Evolutionary conservation across 2,329 filamentous ascomycete species (phyloP), one percentile per base, ranked within the genome.

Genomic region (Grosmannia huntii): DNA sequence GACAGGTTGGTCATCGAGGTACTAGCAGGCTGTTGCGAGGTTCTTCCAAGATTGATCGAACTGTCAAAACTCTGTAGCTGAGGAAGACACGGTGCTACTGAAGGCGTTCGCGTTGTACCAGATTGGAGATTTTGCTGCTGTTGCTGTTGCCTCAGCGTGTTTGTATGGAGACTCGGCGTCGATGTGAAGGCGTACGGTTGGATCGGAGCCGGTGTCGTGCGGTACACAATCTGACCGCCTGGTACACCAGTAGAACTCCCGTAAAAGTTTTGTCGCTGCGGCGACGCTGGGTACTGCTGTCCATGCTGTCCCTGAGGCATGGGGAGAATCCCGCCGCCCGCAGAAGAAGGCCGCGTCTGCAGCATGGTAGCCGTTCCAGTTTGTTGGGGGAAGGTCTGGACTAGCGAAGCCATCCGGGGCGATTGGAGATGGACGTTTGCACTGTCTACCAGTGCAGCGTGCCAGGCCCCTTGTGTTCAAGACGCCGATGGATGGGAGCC

Each of bases 371-470:
- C 79, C 65, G 86, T 84, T 71, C 79, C 78, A 68, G 84, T 83
- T 73, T 89, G 86, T 74, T 89, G 85, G 67, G 87, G 82, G 69
- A 87, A 88, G 62, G 86, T 83, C 75, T 92, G 89, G 68, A 91
- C 86, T 77, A 92, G 79, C 72, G 88, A 87, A 77, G 88, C 88
- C 89, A 94, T 92, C 77, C 54, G 55, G 60, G 23, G 53, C 36
- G 23, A 55, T 49, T 48, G 44, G 41, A 33, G 16, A 31, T 14
- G 6, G 27, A 4, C 11, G n/a, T 57, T 38, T 48, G 54, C 41
- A 46, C 44, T 46, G 33, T 44, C 38, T 21, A 41, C n/a, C 19
- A 49, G 44, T 21, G 21, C 33, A 54, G 33, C 28, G 44, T 46
- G 28, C 44, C 11, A 49, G 7, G 25, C 31, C 41, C 5, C 11